phyloP scores from a whole-genome alignment of 352 stramenopile genomes.

The Phytophthora gonapodyides region DNA sequence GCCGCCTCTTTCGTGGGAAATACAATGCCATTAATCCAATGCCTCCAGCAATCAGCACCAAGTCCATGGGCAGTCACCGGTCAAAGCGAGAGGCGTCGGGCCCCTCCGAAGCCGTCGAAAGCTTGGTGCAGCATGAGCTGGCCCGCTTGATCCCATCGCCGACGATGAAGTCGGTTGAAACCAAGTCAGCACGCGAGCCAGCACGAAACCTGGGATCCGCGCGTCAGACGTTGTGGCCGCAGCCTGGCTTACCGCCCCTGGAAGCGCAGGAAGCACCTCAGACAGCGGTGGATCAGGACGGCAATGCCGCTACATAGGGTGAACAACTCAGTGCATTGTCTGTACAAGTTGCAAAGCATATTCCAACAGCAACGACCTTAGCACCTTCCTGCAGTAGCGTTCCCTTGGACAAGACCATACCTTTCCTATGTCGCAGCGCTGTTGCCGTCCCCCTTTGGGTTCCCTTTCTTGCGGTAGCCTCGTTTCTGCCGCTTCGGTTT shows the following conservation, averaged over 20 bases:
- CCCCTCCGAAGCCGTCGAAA: constrained; percentile 6
- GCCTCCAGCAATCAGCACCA: not conserved
- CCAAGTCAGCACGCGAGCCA: constrained; percentile 5
- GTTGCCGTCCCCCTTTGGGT: constrained; percentile 19
- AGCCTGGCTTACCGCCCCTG: constrained; percentile 8
- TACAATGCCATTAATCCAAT: constrained; percentile 13
- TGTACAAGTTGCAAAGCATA: constrained; percentile 12
- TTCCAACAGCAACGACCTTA: constrained; percentile 2
- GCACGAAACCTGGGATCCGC: not conserved
- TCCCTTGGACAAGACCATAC: not conserved
- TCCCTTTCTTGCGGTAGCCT: constrained; percentile 20
- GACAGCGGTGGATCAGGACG: no score
- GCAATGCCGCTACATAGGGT: no score
- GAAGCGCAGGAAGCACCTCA: not conserved
- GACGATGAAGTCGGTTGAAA: constrained; percentile 13
- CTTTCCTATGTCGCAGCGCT: constrained; percentile 15
- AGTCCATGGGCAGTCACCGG: constrained; percentile 1
- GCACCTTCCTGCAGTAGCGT: not conserved
- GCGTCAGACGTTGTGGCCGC: not conserved
- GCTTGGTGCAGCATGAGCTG: constrained; percentile 14
- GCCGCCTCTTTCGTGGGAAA: constrained; percentile 20
- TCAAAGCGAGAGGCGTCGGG: constrained; percentile 15
- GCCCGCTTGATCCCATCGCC: constrained; percentile 10
- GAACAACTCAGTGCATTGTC: constrained; percentile 3
- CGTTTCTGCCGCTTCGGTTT: constrained; percentile 34